Evolutionary conservation across 2,329 filamentous ascomycete species (phyloP).

Genomic region (Trichophaea hybrida): DNA sequence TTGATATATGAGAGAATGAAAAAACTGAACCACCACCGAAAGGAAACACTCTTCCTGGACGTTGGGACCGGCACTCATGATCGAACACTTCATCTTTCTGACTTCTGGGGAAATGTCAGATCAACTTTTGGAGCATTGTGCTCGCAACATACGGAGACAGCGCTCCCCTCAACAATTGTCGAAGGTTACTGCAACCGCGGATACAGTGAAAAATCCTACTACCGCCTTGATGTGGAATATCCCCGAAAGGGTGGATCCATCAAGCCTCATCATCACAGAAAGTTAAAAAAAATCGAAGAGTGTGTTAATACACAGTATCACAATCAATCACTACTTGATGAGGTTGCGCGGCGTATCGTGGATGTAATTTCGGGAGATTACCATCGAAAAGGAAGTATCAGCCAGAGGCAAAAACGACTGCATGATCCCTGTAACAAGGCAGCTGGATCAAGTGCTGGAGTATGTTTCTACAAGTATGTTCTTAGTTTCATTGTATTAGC

Average conservation of each 20-base stretch:
- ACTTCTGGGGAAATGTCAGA: background rate
- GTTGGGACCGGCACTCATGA: slow-evolving; percentile 3
- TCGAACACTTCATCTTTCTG: background rate
- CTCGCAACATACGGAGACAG: background rate
- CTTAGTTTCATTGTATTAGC: no score
- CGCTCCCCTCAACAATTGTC: no score
- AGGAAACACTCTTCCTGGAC: slow-evolving; percentile 7
- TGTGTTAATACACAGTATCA: background rate
- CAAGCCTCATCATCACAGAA: background rate
- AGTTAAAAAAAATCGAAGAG: background rate
- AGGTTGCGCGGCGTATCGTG: background rate
- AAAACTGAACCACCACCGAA: background rate
- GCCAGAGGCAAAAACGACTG: no score
- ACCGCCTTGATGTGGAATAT: background rate
- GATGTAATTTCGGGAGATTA: background rate
- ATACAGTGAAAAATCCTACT: background rate
- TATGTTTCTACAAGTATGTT: background rate
- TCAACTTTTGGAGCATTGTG: background rate
- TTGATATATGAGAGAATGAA: background rate
- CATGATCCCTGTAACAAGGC: background rate
- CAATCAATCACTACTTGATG: background rate
- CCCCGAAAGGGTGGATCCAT: background rate
- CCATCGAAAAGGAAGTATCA: no score
- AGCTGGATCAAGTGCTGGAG: background rate
- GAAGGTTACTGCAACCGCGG: background rate